Conservation (phyloP, 2,329 filamentous ascomycete genomes). For the Sphaerulina populicola region DNA sequence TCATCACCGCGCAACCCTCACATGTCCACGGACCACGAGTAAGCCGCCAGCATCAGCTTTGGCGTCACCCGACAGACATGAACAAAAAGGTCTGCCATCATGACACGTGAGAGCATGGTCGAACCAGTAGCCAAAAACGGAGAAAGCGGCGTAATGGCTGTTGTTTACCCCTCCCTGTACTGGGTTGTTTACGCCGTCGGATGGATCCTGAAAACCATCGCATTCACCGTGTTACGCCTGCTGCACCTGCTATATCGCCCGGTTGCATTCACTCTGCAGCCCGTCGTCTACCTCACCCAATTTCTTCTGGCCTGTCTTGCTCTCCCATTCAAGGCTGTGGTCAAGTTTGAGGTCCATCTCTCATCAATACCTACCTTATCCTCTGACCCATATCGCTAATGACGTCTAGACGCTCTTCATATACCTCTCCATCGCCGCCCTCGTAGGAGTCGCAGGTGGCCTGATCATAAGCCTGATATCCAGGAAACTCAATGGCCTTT, state of each 20-base stretch:
- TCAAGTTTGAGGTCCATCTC: slow-evolving; percentile 48
- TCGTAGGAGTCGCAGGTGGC: slow-evolving; percentile 59
- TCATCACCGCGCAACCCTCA: background rate
- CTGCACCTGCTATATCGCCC: slow-evolving; percentile 43
- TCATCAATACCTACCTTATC: too few species aligned
- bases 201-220: slow-evolving; percentile 35
- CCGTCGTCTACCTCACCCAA: slow-evolving; percentile 42
- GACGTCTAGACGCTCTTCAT: slow-evolving; percentile 43
- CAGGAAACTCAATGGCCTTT: slow-evolving; percentile 31
- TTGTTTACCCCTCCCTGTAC: slow-evolving; percentile 5
- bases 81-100: background rate
- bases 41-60: background rate
- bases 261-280: slow-evolving; percentile 44
- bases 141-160: slow-evolving; percentile 9
- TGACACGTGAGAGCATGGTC: background rate
- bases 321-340: slow-evolving; percentile 45
- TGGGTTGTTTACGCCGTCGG: slow-evolving; percentile 30
- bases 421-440: slow-evolving; percentile 57
- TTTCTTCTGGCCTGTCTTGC: slow-evolving; percentile 37
- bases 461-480: slow-evolving; percentile 52
- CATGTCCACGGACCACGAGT: background rate
- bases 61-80: background rate
- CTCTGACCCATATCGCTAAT: slow-evolving; percentile 1
- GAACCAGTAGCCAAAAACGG: slow-evolving; percentile 1
- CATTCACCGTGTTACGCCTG: slow-evolving; percentile 35